Percentiles rank a stretch among this genome's conserved stretches.
Conservation (phyloP, 2,329 filamentous ascomycete species). For the Aureobasidium namibiae region DNA sequence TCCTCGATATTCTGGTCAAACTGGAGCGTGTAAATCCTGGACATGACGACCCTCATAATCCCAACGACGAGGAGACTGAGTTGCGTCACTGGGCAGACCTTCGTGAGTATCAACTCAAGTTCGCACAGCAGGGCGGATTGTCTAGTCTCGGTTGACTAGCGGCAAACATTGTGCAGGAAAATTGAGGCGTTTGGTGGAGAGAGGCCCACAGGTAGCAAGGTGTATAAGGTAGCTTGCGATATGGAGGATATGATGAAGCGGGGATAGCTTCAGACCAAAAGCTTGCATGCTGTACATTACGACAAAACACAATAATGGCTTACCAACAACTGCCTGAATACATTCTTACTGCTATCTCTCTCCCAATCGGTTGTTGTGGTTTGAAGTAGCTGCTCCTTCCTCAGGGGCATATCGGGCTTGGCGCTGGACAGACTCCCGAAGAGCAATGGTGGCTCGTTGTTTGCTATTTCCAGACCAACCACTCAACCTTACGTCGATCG, state of each 20-base stretch:
- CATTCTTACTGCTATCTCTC: background rate
- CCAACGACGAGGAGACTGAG: conserved; percentile 63
- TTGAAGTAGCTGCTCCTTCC: background rate
- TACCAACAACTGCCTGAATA: too few species aligned
- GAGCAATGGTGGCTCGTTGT: conserved; percentile 1
- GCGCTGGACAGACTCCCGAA: conserved; percentile 2
- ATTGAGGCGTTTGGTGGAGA: background rate
- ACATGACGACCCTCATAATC: conserved; percentile 26
- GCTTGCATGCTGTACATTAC: background rate
- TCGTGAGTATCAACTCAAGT: conserved; percentile 67
- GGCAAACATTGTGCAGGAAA: background rate
- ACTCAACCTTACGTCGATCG: background rate
- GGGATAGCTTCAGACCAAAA: background rate
- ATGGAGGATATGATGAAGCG: background rate
- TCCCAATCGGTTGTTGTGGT: background rate
- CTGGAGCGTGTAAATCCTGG: conserved; percentile 57
- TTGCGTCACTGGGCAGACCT: conserved; percentile 70
- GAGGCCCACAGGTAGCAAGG: background rate
- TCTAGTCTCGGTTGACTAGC: conserved; percentile 21
- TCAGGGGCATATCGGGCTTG: conserved; percentile 5
- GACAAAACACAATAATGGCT: background rate
- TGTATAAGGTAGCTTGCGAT: background rate
- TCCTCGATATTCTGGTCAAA: conserved; percentile 66
- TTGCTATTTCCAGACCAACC: background rate
- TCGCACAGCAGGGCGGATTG: conserved; percentile 57